Base-by-base conservation (phyloP, 345 rosid species). In the Dimocarpus longan region DNA sequence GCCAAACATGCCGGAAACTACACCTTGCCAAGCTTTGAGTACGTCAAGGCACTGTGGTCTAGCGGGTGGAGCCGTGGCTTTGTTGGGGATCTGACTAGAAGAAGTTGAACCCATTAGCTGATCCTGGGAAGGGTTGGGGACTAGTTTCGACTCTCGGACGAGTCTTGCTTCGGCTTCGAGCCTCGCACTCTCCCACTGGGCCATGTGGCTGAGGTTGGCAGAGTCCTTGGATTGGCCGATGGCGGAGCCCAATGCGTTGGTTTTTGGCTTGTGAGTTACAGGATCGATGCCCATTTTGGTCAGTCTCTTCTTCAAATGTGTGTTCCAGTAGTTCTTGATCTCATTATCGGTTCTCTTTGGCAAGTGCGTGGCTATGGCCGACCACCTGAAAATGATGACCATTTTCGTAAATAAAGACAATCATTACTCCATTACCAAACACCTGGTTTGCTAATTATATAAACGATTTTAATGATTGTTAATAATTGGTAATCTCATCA, bases 281-380 rank as follows among this genome's bases (percentile, higher is more conserved):
- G 87, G 85, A 70, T 84, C 87, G 5, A 81, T 82, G 10, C 90
- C 90, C 88, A 85, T 85, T 39, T 79, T 82, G 8, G 72, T 71
- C 50, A 87, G 64, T 68, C 83, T 76, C 60, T 87, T 87, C 84
- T 84, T 88, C 5, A 88, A 78, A 73, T 85, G 87, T 2, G 90
- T 85, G 78, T 88, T 88, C 90, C 90, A 87, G 44, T 87, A 83
- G 68, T 87, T 87, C 84, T 87, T 87, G 71, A 87, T 87, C 77
- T 87, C 88, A 32, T 87, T 87, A 48, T 87, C 90, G 7, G 90
- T 87, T 65, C 90, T 78, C 28, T 79, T 83, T 3, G 88, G 88
- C 71, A 87, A 77, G 68, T 85, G 83, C 12, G 86, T 57, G 3
- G 90, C 90, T 26, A 88, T 88, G 0, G 87, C 85, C 4, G 90